Evolutionary conservation across 225 moss, liverwort and hornwort species (phyloP), one percentile per base, ranked within the genome.

Genomic region (Bryum argenteum): DNA sequence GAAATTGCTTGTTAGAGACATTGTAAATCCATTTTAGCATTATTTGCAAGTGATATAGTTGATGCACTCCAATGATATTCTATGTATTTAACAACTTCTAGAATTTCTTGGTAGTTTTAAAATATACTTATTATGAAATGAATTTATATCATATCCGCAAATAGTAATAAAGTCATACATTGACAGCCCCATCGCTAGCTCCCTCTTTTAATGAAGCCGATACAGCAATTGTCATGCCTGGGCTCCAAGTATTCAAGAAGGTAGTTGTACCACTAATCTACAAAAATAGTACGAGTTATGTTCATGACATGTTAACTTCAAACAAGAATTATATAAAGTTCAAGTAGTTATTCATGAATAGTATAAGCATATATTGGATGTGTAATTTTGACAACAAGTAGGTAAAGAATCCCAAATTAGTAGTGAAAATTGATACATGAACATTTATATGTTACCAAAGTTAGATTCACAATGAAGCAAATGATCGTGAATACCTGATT

Each of bases 191-290:
- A 57, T 84, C 69, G 10, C 56, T 78, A 8, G 43, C 70, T 72
- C 74, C 88, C 76, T 75, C 73, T 44, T 72, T 79, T 44, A 70
- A 7, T 9, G 81, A 75, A 72, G 71, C 38, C 7, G 78, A 78
- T 22, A 84, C 43, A 10, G 75, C 78, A 28, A 78, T 8, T 40
- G 78, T 56, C 81, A 67, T 71, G 48, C 75, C 69, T 8, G 75
- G 80, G 37, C 58, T 58, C 57, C 24, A 75, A 51, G 42, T 68
- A 45, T 81, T 76, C 63, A 81, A 69, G 69, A 84, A 75, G 56
- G 80, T 77, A 2, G 78, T 60, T 19, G 75, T 81, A 40, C 58
- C 71, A 75, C 81, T 78, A 23, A 78, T 72, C 84, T 85, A 66
- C 69, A 66, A 37, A 54, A 3, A 23, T 11, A 75, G 11, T 9